Base-by-base conservation (phyloP, 768 basidiomycete species). In the Tubosaeta sp. region DNA sequence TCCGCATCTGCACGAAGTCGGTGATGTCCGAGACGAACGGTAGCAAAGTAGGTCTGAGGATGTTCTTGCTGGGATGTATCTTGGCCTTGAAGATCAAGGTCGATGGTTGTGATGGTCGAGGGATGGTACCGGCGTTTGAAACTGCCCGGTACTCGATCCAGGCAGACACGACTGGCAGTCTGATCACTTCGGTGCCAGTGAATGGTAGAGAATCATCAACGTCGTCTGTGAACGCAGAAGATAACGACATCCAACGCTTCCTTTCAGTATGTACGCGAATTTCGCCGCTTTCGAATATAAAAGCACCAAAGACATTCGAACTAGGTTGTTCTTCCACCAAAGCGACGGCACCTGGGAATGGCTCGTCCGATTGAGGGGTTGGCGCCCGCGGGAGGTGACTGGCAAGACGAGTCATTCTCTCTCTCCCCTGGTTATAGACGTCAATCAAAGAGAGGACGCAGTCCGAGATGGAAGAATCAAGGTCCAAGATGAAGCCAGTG, bases 51-150 rank as follows among this genome's bases (percentile, higher is more conserved):
- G 95, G 95, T 42, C 84, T 73, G 25, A 98, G 74, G 2, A 80
- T 84, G 64, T 98, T 98, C 54, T 84, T 80, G 63, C 93, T 97
- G 0, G 88, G 85, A 63, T 94, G 90, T 19, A 98, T 80, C n/a
- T 89, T 88, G 61, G 82, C 80, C 66, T 91, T 93, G 75, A 97
- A 86, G 55, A 90, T 74, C 27, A 95, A 72, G 3, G 78, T 75
- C 1, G 87, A 84, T 0, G 84, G 78, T 53, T 80, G 79, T 16
- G 50, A 16, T 51, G 48, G 48, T n/a, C 44, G 58, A 54, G 75
- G 77, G 33, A 74, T 31, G n/a, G 46, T 70, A 12, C 69, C 66
- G 9, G 76, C 66, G 1, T 46, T 64, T 6, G 82, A 74, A 2
- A 78, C 76, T 9, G 86, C 80, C 27, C 83, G 82, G 66, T 88